These are phyloP conservation scores for Babjeviella inositovora DNA, from an alignment of 805 yeast genomes.

Conservation along the genomic window DNA sequence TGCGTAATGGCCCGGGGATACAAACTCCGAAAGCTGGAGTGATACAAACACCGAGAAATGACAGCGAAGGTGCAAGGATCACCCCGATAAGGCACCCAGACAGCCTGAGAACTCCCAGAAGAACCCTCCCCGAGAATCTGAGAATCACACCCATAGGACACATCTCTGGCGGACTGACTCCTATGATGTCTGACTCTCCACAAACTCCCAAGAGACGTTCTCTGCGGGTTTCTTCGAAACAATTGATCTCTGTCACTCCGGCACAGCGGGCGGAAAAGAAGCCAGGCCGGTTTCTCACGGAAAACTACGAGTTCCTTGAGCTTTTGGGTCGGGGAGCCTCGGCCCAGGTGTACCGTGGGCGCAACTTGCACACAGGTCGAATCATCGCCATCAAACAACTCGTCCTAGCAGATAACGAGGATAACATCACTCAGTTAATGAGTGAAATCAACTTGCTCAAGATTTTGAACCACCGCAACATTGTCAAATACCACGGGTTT, in stretches of 20 bases:
- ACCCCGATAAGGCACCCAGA: too few species aligned
- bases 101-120: too few species aligned
- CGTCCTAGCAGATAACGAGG: constrained; percentile 32
- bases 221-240: constrained; percentile 1
- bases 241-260: constrained; percentile 24
- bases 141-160: too few species aligned
- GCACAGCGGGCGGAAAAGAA: constrained; percentile 31
- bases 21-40: too few species aligned
- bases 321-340: constrained; percentile 84
- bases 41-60: too few species aligned
- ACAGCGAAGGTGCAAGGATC: too few species aligned
- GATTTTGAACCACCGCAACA: constrained; percentile 47
- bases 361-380: constrained; percentile 46
- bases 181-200: too few species aligned
- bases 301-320: constrained; percentile 35
- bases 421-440: constrained; percentile 29
- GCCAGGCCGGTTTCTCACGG: constrained; percentile 20
- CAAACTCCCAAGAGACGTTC: constrained; percentile 1
- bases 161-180: too few species aligned
- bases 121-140: too few species aligned
- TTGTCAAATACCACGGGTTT: constrained; percentile 55
- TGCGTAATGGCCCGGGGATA: too few species aligned
- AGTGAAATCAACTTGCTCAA: constrained; percentile 54
- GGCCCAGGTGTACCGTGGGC: constrained; percentile 72
- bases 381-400: constrained; percentile 74